Percentiles rank a stretch among this genome's conserved stretches.
Evolutionary conservation across 306 rosid genomes (phyloP).

Genomic region (Clitoria ternatea): DNA sequence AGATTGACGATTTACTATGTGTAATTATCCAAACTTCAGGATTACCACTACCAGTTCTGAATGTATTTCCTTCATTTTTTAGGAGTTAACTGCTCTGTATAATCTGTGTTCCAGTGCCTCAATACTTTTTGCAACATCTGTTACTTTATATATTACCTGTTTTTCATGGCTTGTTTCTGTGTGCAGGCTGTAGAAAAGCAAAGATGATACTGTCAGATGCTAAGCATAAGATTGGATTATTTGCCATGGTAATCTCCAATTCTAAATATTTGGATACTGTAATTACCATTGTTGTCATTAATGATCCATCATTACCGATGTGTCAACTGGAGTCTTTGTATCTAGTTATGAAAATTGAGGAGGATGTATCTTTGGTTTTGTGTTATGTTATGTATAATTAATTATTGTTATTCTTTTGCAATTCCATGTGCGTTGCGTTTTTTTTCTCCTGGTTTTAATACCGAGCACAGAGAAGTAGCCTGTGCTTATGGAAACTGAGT

Average conservation of each 20-base stretch:
- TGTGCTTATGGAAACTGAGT: not conserved
- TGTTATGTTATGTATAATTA: not conserved
- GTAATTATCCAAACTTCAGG: not conserved
- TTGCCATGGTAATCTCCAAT: conserved; percentile 13
- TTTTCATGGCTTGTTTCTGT: conserved; percentile 25
- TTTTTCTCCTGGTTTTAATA: not conserved
- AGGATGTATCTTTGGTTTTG: not conserved
- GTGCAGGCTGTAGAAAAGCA: conserved; percentile 70
- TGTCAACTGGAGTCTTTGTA: conserved; percentile 14
- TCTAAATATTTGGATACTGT: conserved; percentile 30
- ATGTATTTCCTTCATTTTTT: conserved; percentile 1
- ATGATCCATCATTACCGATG: not conserved
- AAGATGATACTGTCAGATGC: conserved; percentile 14
- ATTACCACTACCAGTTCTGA: not conserved
- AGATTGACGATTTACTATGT: not conserved
- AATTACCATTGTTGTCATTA: not conserved
- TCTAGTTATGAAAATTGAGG: not conserved
- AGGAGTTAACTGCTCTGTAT: not conserved
- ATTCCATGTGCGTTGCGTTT: not conserved
- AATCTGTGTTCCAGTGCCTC: not conserved
- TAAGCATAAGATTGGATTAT: not conserved
- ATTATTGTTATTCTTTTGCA: not conserved
- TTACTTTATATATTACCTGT: conserved; percentile 20
- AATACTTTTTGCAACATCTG: not conserved
- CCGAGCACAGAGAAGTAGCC: not conserved